These are phyloP conservation scores for Pseudogymnoascus sp. DNA, from an alignment of 2,329 filamentous ascomycete species.

Conservation along the genomic window DNA sequence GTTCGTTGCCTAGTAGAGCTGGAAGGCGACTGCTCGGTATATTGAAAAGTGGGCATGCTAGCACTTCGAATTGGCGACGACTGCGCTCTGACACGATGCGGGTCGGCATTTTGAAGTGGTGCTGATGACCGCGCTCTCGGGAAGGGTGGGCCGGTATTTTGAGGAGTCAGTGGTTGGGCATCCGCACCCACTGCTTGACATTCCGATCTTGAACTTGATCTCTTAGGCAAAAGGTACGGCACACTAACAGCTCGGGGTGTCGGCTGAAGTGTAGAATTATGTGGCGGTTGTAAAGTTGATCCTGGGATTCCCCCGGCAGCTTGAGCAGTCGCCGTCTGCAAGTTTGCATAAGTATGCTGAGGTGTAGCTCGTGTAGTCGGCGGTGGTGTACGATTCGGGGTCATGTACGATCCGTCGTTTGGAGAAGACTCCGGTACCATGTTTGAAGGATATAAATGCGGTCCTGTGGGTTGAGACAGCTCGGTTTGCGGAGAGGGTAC, in stretches of 20 bases:
- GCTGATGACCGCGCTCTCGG: background rate
- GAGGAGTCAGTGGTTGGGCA: background rate
- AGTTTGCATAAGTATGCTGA: background rate
- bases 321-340: background rate
- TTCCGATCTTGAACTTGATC: background rate
- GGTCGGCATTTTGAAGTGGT: background rate
- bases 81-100: background rate
- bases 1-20: background rate
- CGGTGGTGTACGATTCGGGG: background rate
- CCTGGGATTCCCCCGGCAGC: background rate
- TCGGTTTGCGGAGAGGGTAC: background rate
- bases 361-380: background rate
- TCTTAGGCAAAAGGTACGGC: background rate
- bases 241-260: background rate
- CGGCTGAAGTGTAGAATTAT: background rate
- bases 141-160: background rate
- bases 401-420: background rate
- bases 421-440: background rate
- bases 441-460: background rate
- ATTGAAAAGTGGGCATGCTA: background rate
- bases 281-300: background rate
- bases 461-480: background rate
- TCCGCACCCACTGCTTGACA: background rate
- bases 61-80: background rate
- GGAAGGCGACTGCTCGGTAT: background rate